Evolutionary conservation across 345 rosid genomes (phyloP).

Genomic region (Aegle marmelos): DNA sequence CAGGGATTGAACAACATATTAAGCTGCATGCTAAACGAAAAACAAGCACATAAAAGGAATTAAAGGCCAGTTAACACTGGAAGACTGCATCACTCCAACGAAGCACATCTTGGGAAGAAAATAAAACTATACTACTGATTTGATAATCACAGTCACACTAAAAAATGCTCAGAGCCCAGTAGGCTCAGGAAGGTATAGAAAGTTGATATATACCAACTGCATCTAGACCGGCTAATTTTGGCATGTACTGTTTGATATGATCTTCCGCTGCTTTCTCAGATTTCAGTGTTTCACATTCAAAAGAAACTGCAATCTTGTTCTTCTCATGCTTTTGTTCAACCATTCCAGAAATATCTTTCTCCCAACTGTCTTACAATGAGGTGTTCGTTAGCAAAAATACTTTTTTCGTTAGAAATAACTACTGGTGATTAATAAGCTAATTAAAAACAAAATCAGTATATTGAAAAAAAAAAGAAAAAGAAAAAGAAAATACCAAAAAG

Average conservation of each 20-base stretch:
- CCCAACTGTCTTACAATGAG: slow-evolving; percentile 58
- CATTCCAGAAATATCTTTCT: slow-evolving; percentile 66
- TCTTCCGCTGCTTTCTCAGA: slow-evolving; percentile 90
- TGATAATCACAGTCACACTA: slow-evolving; percentile 6
- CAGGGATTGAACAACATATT: background rate
- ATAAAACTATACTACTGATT: background rate
- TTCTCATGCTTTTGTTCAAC: slow-evolving; percentile 60
- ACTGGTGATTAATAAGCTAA: background rate
- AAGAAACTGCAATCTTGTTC: slow-evolving; percentile 60
- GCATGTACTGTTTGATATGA: slow-evolving; percentile 79
- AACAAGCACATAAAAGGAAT: background rate
- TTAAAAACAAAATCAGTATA: background rate
- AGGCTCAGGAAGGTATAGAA: background rate
- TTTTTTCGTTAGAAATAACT: background rate
- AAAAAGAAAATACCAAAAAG: too few species aligned
- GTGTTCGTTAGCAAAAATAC: background rate
- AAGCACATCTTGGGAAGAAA: background rate
- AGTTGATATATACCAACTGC: slow-evolving; percentile 59
- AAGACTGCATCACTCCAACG: background rate
- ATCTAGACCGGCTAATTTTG: slow-evolving; percentile 77
- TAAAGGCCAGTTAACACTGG: background rate
- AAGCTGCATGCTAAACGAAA: background rate
- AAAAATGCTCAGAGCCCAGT: background rate
- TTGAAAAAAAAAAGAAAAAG: too few species aligned
- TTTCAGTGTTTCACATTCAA: slow-evolving; percentile 90